Evolutionary conservation across 331 rosid species (phyloP), one percentile per base, ranked within the genome.

Genomic region (Stylosanthes scabra): DNA sequence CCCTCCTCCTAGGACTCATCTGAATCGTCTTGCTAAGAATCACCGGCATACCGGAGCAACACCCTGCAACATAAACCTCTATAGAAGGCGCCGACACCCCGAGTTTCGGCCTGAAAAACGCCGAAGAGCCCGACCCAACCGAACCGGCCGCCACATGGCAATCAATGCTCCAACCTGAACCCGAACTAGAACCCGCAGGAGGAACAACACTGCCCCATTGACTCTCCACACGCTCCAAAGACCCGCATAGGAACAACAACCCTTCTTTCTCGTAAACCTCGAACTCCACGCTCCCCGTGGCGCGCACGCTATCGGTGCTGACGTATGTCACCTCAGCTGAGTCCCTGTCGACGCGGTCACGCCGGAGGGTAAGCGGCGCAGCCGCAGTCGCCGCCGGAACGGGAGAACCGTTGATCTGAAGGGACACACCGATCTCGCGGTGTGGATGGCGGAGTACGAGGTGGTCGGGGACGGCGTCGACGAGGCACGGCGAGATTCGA

Each of bases 1-100:
- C 72, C 72, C 88, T 90, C 88, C 95, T 68, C 80, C 88, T 71
- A 0, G 93, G 96, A 68, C 93, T 90, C 77, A 88, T 59, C 82
- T 81, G 92, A 81, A 90, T 88, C 4, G 82, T 88, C 84, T 84
- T 87, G 2, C 88, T 90, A 74, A 92, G 71, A 46, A 90, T 92
- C 79, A 88, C 95, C 1, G 96, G 98, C 78, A 81, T 78, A 0
- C 98, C 91, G 0, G 93, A 90, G 76, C 93, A 90, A 68, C 93
- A 88, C 2, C 98, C 96, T 8, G 98, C 96, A 1, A 92, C 81
- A 60, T 92, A 92, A 51, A 92, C 95, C 76, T 92, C 98, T 0
- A 92, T 84, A 6, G 93, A 83, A 2, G 95, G 96, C 8, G 91
- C 78, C 6, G 93, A 88, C 50, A 88, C 86, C 11, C 91, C 95